phyloP scores from a whole-genome alignment of 495 filamentous ascomycete genomes.

The Chaetomium cochliodes region DNA sequence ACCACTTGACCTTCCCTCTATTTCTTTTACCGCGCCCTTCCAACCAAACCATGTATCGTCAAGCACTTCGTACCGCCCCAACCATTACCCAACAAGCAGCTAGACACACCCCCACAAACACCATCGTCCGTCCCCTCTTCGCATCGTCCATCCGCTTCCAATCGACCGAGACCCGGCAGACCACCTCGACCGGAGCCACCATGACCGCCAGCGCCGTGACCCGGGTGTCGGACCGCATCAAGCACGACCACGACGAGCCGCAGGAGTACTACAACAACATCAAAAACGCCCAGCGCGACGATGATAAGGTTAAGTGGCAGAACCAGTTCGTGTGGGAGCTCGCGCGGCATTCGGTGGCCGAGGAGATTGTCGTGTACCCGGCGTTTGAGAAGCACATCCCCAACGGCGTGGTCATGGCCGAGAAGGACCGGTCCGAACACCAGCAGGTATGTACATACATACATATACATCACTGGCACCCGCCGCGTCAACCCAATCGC shows the following conservation, averaged over 20 bases:
- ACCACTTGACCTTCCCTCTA: neutral
- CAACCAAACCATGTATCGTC: constrained; percentile 17
- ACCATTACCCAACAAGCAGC: neutral
- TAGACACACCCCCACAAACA: neutral
- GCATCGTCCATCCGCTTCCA: constrained; percentile 7
- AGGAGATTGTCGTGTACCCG: constrained; percentile 71
- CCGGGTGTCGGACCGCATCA: constrained; percentile 54
- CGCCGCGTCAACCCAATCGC: too few species aligned
- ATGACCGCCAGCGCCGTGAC: constrained; percentile 14
- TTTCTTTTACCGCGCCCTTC: neutral
- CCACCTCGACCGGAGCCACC: neutral
- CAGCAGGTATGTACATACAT: constrained; percentile 49
- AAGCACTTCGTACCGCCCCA: neutral
- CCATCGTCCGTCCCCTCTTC: neutral
- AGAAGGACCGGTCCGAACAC: constrained; percentile 62
- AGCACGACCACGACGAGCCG: constrained; percentile 62
- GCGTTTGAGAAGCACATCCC: constrained; percentile 59
- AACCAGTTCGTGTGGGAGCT: constrained; percentile 73
- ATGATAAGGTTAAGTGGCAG: constrained; percentile 54
- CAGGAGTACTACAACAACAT: constrained; percentile 60
- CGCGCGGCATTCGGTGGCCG: constrained; percentile 62
- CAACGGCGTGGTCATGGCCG: constrained; percentile 49
- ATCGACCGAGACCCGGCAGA: constrained; percentile 2
- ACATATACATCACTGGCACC: too few species aligned
- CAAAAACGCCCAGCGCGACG: constrained; percentile 45